A percentile compares a stretch with the other conserved stretches of the same genome.
Evolutionary conservation across 1,139 yeast genomes (phyloP).

Genomic region (Candida neerlandica): DNA sequence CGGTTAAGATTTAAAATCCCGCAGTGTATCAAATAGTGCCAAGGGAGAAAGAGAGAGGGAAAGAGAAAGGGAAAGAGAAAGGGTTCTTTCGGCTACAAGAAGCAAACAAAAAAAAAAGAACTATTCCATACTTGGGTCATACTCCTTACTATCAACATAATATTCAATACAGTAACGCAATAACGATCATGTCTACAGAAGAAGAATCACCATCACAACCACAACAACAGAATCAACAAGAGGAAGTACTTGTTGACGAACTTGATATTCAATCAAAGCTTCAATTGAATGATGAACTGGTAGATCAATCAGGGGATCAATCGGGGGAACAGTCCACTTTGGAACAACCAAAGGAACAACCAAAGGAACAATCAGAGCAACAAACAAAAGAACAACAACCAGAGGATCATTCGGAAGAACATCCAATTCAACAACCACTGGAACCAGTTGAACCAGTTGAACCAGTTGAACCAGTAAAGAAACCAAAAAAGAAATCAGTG

Average conservation of each 20-base stretch:
- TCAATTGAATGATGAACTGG: no score
- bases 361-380: not conserved
- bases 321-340: not conserved
- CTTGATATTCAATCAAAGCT: no score
- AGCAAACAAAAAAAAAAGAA: no score
- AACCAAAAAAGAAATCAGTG: constrained; percentile 31
- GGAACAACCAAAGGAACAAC: not conserved
- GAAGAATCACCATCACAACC: not conserved
- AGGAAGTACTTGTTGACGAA: not conserved
- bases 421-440: not conserved
- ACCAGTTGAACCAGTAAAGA: constrained; percentile 5
- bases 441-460: not conserved
- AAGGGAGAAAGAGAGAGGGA: no score
- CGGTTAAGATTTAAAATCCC: no score
- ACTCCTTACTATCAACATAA: no score
- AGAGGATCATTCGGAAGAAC: not conserved
- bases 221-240: not conserved
- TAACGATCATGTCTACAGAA: not conserved
- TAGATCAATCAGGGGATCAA: no score
- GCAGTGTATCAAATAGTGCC: no score
- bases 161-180: no score
- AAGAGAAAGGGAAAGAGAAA: no score
- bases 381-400: not conserved
- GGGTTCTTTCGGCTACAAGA: no score
- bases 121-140: no score